Evolutionary conservation across 441 rosid species (phyloP).

Genomic region (Adansonia madagascariensis): DNA sequence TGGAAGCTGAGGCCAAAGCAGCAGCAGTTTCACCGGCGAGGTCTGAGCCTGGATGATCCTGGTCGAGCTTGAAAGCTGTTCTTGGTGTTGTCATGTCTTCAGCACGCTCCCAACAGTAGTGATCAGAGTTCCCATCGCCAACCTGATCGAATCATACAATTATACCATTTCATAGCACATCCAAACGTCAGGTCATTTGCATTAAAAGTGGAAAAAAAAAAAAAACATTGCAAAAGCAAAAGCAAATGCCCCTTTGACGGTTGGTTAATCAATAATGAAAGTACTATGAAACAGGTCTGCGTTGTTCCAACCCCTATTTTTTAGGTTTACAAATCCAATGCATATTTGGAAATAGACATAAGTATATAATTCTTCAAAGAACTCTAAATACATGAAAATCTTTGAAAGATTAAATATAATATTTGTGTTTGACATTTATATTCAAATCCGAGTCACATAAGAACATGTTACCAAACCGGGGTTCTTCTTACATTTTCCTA

Average conservation of each 20-base stretch:
- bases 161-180: no score
- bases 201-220: no score
- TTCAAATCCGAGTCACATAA: neutral
- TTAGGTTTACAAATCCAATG: neutral
- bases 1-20: slow-evolving; percentile 80
- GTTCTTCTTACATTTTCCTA: no score
- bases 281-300: neutral
- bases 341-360: no score
- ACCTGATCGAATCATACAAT: slow-evolving; percentile 44
- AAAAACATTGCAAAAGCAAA: neutral
- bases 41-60: slow-evolving; percentile 80
- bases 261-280: neutral
- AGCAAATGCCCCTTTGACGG: no score
- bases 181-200: no score
- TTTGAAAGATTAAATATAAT: no score
- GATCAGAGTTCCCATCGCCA: slow-evolving; percentile 86
- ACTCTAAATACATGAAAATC: no score
- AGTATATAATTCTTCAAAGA: no score
- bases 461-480: neutral
- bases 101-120: slow-evolving; percentile 83
- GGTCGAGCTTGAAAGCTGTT: slow-evolving; percentile 69
- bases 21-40: slow-evolving; percentile 92
- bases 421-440: neutral
- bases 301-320: no score
- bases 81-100: slow-evolving; percentile 94